phyloP scores from a whole-genome alignment of 1,139 yeast species.

The Blastobotrys indianensis region DNA sequence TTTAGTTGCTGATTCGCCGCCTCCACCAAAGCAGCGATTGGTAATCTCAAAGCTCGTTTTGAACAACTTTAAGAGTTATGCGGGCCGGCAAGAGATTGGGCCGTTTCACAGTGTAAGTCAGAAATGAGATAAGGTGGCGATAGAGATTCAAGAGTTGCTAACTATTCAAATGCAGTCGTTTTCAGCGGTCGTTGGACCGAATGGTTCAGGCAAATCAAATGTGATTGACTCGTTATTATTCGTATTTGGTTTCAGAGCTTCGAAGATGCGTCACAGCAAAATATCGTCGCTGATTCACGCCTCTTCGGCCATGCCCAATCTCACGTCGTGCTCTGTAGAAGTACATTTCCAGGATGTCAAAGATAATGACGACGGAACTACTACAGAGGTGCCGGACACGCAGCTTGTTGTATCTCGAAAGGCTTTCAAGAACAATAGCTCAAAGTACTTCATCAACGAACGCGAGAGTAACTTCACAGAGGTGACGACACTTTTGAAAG shows the following conservation, averaged over 20 bases:
- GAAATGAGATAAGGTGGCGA: neutral
- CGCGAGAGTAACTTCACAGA: conserved; percentile 67
- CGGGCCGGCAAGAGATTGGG: conserved; percentile 90
- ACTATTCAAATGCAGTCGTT: conserved; percentile 50
- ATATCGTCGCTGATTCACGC: conserved; percentile 86
- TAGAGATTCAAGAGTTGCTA: conserved; percentile 10
- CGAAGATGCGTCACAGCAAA: conserved; percentile 94
- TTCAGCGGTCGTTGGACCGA: conserved; percentile 98
- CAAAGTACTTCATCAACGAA: conserved; percentile 72
- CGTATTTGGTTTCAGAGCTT: conserved; percentile 95
- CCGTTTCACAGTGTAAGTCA: conserved; percentile 61
- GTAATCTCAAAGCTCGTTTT: conserved; percentile 70
- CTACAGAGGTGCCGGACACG: conserved; percentile 47
- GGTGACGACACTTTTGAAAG: conserved; percentile 67
- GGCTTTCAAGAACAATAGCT: conserved; percentile 70
- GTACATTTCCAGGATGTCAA: conserved; percentile 80
- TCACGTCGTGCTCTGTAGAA: conserved; percentile 81
- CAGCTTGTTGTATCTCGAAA: conserved; percentile 69
- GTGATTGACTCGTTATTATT: conserved; percentile 94
- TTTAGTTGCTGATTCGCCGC: conserved; percentile 10
- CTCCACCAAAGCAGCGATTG: conserved; percentile 40
- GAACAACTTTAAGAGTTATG: conserved; percentile 90
- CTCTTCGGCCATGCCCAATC: conserved; percentile 59
- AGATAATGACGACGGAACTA: conserved; percentile 48
- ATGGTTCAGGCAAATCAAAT: conserved; percentile 96